These are phyloP conservation scores for Saccharomyces kudriavzevii DNA, from an alignment of 805 yeast species.

Conservation along the genomic window DNA sequence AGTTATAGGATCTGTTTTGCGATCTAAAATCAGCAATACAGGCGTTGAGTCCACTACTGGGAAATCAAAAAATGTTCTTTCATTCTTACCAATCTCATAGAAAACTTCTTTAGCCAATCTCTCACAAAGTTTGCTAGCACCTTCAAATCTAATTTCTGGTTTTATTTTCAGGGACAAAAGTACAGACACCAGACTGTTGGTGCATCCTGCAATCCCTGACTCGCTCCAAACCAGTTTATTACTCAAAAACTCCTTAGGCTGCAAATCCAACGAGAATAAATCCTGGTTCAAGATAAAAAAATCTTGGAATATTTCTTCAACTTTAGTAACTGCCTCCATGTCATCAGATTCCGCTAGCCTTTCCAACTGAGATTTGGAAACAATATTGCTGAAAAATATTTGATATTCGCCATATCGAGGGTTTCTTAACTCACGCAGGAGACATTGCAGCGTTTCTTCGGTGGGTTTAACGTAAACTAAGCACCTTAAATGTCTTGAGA, in stretches of 20 bases:
- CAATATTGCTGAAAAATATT: constrained; percentile 66
- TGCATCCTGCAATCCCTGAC: constrained; percentile 16
- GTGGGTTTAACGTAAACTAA: constrained; percentile 71
- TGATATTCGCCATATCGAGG: constrained; percentile 80
- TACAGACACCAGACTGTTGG: constrained; percentile 21
- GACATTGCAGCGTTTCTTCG: constrained; percentile 48
- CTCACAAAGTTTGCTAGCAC: constrained; percentile 54
- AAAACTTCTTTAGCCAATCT: constrained; percentile 62
- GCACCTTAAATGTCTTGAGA: constrained; percentile 74
- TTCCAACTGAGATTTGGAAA: constrained; percentile 73
- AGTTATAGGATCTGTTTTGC: constrained; percentile 86
- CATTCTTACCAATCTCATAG: constrained; percentile 47
- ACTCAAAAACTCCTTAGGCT: constrained; percentile 16
- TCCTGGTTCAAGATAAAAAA: constrained; percentile 66
- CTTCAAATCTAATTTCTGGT: constrained; percentile 74
- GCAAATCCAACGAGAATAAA: constrained; percentile 44
- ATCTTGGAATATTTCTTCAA: constrained; percentile 81
- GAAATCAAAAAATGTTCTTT: constrained; percentile 61
- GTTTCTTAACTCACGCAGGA: constrained; percentile 58
- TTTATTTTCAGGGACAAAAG: constrained; percentile 60
- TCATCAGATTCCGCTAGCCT: constrained; percentile 86
- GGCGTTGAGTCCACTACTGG: constrained; percentile 61
- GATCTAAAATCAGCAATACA: constrained; percentile 63
- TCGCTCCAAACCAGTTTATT: constrained; percentile 25
- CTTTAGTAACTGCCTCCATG: constrained; percentile 64